Evolutionary conservation across 495 filamentous ascomycete genomes (phyloP).

Genomic region (Penicillium lividum): DNA sequence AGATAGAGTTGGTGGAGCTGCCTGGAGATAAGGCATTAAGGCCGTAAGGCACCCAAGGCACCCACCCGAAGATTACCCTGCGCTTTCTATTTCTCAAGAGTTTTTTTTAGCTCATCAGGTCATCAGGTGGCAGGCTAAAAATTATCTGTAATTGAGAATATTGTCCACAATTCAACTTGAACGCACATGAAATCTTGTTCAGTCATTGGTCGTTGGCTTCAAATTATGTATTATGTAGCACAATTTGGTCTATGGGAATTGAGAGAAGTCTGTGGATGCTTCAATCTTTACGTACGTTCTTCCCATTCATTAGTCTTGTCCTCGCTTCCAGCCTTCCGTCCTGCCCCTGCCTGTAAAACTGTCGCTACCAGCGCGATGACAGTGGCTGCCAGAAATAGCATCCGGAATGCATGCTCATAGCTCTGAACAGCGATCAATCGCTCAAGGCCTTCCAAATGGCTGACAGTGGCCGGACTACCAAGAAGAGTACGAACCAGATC

Average conservation of each 20-base stretch:
- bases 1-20: neutral
- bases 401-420: slow-evolving; percentile 60
- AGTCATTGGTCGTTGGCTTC: neutral
- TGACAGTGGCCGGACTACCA: slow-evolving; percentile 67
- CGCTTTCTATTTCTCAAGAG: too few species aligned
- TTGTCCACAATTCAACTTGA: too few species aligned
- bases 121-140: too few species aligned
- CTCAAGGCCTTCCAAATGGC: slow-evolving; percentile 51
- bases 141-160: too few species aligned
- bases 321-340: slow-evolving; percentile 50
- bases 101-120: too few species aligned
- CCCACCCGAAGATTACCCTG: neutral
- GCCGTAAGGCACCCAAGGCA: slow-evolving; percentile 23
- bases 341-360: slow-evolving; percentile 65
- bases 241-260: neutral
- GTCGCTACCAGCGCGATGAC: slow-evolving; percentile 55
- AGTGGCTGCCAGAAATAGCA: slow-evolving; percentile 58
- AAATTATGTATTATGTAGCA: neutral
- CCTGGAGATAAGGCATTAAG: neutral
- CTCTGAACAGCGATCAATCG: slow-evolving; percentile 59
- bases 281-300: neutral
- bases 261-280: neutral
- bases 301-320: neutral
- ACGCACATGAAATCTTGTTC: too few species aligned
- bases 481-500: slow-evolving; percentile 63